Base-by-base conservation (phyloP, 768 basidiomycete genomes). In the Agaricus sinodeliciosus region DNA sequence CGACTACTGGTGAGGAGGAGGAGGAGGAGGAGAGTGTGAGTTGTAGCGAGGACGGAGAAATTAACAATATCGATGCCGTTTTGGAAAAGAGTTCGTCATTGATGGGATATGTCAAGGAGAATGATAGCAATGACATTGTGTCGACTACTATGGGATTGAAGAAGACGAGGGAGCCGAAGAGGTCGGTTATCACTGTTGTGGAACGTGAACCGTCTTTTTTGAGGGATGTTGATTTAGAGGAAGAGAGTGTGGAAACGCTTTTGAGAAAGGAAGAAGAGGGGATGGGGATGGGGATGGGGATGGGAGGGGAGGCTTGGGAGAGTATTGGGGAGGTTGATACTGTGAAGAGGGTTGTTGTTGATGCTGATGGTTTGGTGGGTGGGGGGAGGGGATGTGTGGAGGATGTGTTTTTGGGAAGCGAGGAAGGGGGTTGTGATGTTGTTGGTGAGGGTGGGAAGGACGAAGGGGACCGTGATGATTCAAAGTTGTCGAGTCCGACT, bases 251-350 rank as follows among this genome's bases (percentile, higher is more conserved):
- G 26, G 52, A 54, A 6, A 45, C 28, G 19, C 40, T 53, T 26
- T 13, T 47, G 19, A 46, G 46, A 28, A 48, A 43, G 46, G 41
- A 45, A 54, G 52, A 46, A 41, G n/a, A 4, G 31, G 42, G 45
- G n/a, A n/a, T n/a, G n/a, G n/a, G n/a, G n/a, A n/a, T n/a, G n/a
- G n/a, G n/a, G n/a, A n/a, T n/a, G n/a, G n/a, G n/a, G n/a, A n/a
- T 48, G 52, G 47, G 46, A 34, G 52, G 45, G 6, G 52, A 54
- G 18, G 52, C 52, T 47, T 54, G 52, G 52, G 45, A 54, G 45
- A 54, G 47, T 44, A 9, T 48, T 12, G 25, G 31, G 7, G 31
- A 42, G 41, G 45, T 54, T n/a, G 45, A 54, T 26, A 54, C 52
- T 37, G 28, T 54, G 16, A 48, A 54, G 42, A 39, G 47, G 18